Base-by-base conservation (phyloP, 129 eudicot species). In the Saussurea involucrata region DNA sequence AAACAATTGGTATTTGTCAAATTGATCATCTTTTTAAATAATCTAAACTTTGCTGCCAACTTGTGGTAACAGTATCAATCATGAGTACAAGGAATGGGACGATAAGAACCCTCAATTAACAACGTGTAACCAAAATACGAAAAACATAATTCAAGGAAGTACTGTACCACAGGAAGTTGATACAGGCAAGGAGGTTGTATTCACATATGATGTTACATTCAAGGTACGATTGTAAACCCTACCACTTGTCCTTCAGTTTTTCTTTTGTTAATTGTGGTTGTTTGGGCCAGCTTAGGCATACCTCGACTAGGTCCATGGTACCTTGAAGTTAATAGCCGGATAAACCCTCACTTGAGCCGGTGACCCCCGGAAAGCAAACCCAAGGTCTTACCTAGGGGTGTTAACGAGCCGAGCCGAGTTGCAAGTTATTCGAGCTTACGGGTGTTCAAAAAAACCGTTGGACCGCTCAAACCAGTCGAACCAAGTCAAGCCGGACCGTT, bases 21-120 rank as follows among this genome's bases (percentile, higher is more conserved):
- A 63, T 24, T 63, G 60, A 13, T 34, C 70, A 63, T 61, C 31
- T 34, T 15, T 36, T 15, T 36, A 9, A 4, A 34, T 63, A 22
- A 21, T 61, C 78, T 36, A 22, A 73, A 63, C 61, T 24, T 74
- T 22, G 28, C 61, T 75, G 55, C 40, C 66, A 24, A 75, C 67
- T 31, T 77, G 34, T 67, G 63, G 28, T 67, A 61, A 79, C 85
- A 93, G 98, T 76, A 85, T 93, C 25, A 87, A 79, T 55, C 98
- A 93, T 40, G 98, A 93, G 86, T 88, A 83, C 92, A 83, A 83
- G 83, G 92, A 85, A n/a, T 88, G 94, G 96, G 88, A 85, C 73
- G 95, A 89, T 2, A 82, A 87, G 78, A 88, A 87, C 36, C 89
- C 90, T 20, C 92, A 86, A 69, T 67, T 86, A 81, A 66, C 87